Conservation (phyloP, 1,139 yeast genomes). For the Pichia sp. region DNA sequence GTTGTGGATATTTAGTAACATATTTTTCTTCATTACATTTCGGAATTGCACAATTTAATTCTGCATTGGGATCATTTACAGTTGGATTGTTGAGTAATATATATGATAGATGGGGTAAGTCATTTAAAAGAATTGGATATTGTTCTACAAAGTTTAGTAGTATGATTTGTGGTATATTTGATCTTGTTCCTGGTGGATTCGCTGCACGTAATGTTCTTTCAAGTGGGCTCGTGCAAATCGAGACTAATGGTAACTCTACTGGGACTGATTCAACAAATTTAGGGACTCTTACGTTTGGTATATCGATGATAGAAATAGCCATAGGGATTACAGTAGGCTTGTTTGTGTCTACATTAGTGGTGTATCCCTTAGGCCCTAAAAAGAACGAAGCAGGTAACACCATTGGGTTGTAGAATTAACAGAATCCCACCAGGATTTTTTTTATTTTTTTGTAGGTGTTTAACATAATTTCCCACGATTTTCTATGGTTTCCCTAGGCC, state of each 20-base stretch:
- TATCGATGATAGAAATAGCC: conserved; percentile 88
- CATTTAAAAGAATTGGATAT: conserved; percentile 20
- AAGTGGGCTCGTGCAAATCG: conserved; percentile 70
- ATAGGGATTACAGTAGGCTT: conserved; percentile 92
- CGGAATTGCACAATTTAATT: conserved; percentile 72
- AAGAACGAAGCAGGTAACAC: conserved; percentile 26
- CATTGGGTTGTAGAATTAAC: conserved; percentile 6
- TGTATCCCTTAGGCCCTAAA: conserved; percentile 85
- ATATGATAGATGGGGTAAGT: conserved; percentile 74
- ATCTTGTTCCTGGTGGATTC: conserved; percentile 91
- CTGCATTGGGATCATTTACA: conserved; percentile 84
- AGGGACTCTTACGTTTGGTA: conserved; percentile 55
- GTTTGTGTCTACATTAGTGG: conserved; percentile 82
- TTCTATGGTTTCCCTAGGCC: no score
- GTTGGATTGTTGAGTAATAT: conserved; percentile 83
- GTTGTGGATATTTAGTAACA: conserved; percentile 68
- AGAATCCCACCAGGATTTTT: no score
- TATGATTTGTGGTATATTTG: conserved; percentile 89
- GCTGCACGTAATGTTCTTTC: conserved; percentile 80
- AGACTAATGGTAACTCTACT: conserved; percentile 13
- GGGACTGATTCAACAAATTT: conserved; percentile 23
- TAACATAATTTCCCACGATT: no score
- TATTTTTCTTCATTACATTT: conserved; percentile 73
- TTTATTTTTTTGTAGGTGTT: no score
- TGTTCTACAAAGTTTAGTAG: conserved; percentile 89